These are phyloP conservation scores for Amylocarpus encephaloides DNA, from an alignment of 2,329 filamentous ascomycete species.

Conservation along the genomic window DNA sequence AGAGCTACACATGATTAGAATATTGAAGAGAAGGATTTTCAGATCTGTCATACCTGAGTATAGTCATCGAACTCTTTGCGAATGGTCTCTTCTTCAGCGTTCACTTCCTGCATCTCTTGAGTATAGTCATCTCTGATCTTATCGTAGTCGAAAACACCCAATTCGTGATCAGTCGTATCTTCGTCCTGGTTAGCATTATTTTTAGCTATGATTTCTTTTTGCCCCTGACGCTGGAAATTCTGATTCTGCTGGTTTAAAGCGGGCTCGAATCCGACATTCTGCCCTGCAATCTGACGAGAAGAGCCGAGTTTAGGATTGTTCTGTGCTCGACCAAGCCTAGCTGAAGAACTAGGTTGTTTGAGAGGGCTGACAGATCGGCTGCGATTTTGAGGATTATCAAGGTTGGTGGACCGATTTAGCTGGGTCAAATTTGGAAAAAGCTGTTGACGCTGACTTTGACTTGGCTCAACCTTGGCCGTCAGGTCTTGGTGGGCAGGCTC, in stretches of 20 bases:
- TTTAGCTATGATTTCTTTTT: too few species aligned
- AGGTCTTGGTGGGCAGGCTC: not conserved
- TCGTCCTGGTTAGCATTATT: too few species aligned
- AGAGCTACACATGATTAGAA: constrained; percentile 66
- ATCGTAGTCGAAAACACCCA: not conserved
- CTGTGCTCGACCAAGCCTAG: too few species aligned
- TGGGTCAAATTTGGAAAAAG: not conserved
- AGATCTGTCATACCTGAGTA: not conserved
- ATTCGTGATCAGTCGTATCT: too few species aligned
- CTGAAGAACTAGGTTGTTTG: too few species aligned
- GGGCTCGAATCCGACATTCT: too few species aligned
- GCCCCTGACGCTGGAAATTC: too few species aligned
- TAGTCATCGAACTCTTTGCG: constrained; percentile 43
- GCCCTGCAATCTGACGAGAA: too few species aligned
- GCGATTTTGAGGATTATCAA: not conserved
- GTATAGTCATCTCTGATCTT: constrained; percentile 49
- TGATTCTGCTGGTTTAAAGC: too few species aligned
- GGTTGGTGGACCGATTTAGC: not conserved
- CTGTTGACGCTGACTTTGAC: not conserved
- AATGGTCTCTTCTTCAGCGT: constrained; percentile 56
- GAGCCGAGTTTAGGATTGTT: too few species aligned
- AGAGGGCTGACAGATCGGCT: not conserved
- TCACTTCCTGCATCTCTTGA: constrained; percentile 63
- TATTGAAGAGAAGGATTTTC: not conserved
- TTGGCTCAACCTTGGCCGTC: not conserved